A percentile compares a stretch with the other conserved stretches of the same genome.
phyloP scores from a whole-genome alignment of 2,329 filamentous ascomycete species.

The Beauveria asiatica region DNA sequence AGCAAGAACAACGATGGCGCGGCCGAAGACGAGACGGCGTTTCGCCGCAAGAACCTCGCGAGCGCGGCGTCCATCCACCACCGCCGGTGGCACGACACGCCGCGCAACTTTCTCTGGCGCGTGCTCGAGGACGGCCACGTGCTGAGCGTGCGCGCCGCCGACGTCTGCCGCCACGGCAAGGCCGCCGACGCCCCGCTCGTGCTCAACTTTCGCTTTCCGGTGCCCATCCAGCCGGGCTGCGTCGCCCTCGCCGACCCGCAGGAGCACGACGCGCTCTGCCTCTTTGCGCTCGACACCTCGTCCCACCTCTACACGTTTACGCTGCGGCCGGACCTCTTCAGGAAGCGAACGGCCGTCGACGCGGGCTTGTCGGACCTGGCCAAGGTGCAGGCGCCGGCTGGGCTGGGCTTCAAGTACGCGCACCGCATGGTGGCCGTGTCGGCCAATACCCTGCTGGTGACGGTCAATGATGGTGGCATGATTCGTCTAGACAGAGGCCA shows the following conservation, averaged over 20 bases:
- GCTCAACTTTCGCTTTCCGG: constrained; percentile 68
- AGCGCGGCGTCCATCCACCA: constrained; percentile 78
- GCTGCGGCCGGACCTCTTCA: constrained; percentile 76
- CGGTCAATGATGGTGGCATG: constrained; percentile 71
- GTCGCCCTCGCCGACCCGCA: constrained; percentile 74
- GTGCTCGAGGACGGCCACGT: constrained; percentile 71
- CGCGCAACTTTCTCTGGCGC: constrained; percentile 85
- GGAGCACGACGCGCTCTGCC: constrained; percentile 67
- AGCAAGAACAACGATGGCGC: constrained; percentile 25
- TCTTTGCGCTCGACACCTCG: constrained; percentile 72
- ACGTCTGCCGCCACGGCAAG: constrained; percentile 62
- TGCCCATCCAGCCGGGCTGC: constrained; percentile 65
- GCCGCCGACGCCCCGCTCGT: constrained; percentile 64
- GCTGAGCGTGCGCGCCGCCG: constrained; percentile 74
- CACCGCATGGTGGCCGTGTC: constrained; percentile 72
- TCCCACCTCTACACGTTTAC: constrained; percentile 76
- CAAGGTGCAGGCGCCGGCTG: constrained; percentile 64
- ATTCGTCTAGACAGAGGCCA: constrained; percentile 58
- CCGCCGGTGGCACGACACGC: constrained; percentile 64
- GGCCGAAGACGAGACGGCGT: constrained; percentile 63
- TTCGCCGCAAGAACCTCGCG: constrained; percentile 65
- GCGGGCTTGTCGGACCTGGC: constrained; percentile 67
- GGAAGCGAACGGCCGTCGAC: constrained; percentile 59
- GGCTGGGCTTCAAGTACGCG: constrained; percentile 67
- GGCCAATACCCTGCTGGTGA: constrained; percentile 66